Conservation (phyloP, 140 eudicot genomes). For the Senecio squalidus region DNA sequence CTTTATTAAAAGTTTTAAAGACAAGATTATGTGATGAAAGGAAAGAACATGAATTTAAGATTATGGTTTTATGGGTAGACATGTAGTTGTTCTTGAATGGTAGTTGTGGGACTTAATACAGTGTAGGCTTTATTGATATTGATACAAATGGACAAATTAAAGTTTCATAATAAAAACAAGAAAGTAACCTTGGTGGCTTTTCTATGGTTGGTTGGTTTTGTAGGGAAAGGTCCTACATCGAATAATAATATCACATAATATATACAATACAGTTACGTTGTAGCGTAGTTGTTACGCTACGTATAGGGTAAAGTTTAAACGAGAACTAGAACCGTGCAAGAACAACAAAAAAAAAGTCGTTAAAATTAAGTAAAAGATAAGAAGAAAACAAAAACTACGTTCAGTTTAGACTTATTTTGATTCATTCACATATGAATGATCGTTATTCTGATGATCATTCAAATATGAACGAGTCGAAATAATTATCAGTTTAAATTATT, state of each 20-base stretch:
- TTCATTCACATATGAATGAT: too few relatives aligned
- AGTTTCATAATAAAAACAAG: constrained; percentile 11
- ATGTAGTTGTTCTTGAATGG: constrained; percentile 3
- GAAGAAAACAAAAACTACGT: too few relatives aligned
- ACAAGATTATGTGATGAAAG: neutral
- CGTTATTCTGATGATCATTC: too few relatives aligned
- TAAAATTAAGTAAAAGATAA: too few relatives aligned
- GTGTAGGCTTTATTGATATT: constrained; percentile 15
- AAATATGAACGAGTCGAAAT: too few relatives aligned
- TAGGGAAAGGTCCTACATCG: constrained; percentile 9
- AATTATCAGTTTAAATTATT: too few relatives aligned
- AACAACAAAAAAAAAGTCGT: too few relatives aligned
- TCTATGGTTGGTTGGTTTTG: constrained; percentile 28
- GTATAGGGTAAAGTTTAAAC: too few relatives aligned
- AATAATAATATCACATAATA: constrained; percentile 1
- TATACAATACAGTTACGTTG: too few relatives aligned
- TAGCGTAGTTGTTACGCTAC: too few relatives aligned
- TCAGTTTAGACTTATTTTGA: too few relatives aligned
- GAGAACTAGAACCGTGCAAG: too few relatives aligned
- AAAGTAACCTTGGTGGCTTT: constrained; percentile 15
- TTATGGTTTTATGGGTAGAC: constrained; percentile 1
- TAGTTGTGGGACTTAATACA: constrained; percentile 17
- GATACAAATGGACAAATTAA: constrained; percentile 10
- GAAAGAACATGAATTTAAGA: neutral
- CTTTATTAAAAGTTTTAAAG: neutral